A percentile compares a stretch with the other conserved stretches of the same genome.
These are phyloP conservation scores for Paramecium pentaurelia DNA, from an alignment of 73 alveolate genomes.

Conservation along the genomic window DNA sequence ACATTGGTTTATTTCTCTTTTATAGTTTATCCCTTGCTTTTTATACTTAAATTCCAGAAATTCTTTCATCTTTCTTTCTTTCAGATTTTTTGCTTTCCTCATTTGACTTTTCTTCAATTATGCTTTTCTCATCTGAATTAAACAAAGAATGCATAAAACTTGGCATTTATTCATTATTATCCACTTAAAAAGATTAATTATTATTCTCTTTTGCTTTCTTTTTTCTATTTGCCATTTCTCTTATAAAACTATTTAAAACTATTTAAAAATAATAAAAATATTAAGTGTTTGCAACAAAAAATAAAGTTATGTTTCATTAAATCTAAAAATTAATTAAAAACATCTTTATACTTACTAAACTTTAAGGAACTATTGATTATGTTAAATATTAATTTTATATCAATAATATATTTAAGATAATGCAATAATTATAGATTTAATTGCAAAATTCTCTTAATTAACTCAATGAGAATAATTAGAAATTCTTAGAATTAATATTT, in stretches of 20 bases:
- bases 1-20: constrained; percentile 18
- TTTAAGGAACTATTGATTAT: background rate
- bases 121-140: background rate
- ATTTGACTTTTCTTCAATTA: background rate
- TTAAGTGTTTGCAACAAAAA: background rate
- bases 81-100: background rate
- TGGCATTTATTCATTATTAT: background rate
- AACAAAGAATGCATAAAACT: constrained; percentile 14
- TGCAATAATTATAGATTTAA: background rate
- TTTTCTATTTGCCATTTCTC: background rate
- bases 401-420: background rate
- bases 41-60: background rate
- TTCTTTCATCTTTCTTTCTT: background rate
- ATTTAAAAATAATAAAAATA: background rate
- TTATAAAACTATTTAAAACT: background rate
- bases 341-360: background rate
- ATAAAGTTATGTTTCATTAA: background rate
- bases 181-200: background rate
- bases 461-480: background rate
- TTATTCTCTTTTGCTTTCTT: background rate
- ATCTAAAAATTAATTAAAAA: background rate
- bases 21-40: background rate
- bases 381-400: background rate
- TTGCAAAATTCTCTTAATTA: background rate
- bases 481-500: background rate